Evolutionary conservation across 768 basidiomycete genomes (phyloP).

Genomic region (Pulveroboletus frians): DNA sequence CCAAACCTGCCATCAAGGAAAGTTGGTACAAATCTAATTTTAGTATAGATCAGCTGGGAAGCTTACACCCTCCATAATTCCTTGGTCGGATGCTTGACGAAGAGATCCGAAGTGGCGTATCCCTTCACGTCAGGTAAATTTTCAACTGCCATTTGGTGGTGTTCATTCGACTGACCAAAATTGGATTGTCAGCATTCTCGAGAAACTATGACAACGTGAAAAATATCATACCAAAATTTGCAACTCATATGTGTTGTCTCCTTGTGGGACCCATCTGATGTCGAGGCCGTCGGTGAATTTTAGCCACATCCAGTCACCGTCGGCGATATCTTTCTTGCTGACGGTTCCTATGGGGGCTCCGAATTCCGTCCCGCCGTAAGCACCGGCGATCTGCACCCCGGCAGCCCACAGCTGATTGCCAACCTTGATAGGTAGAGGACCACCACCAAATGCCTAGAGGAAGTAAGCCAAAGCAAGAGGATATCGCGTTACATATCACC

Average conservation of each 20-base stretch:
- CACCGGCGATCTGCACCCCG: slow-evolving; percentile 30
- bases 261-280: slow-evolving; percentile 30
- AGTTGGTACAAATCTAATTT: neutral
- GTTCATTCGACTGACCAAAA: neutral
- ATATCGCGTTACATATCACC: neutral
- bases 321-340: slow-evolving; percentile 9
- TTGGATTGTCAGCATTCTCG: neutral
- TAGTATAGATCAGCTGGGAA: neutral
- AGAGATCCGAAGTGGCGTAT: slow-evolving; percentile 41
- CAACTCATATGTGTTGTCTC: slow-evolving; percentile 33
- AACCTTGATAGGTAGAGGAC: slow-evolving; percentile 31
- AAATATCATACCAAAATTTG: slow-evolving; percentile 32
- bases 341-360: slow-evolving; percentile 6
- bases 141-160: slow-evolving; percentile 12
- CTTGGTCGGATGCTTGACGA: slow-evolving; percentile 41
- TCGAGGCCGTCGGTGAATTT: slow-evolving; percentile 18
- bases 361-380: slow-evolving; percentile 36
- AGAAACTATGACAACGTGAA: neutral
- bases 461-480: neutral
- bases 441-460: slow-evolving; percentile 36
- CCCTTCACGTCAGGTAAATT: slow-evolving; percentile 38
- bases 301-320: slow-evolving; percentile 36
- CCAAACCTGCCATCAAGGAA: slow-evolving; percentile 16
- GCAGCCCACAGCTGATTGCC: slow-evolving; percentile 32
- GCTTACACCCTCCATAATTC: slow-evolving; percentile 35